Evolutionary conservation across 495 filamentous ascomycete genomes (phyloP).

Genomic region (Xylaria curta): DNA sequence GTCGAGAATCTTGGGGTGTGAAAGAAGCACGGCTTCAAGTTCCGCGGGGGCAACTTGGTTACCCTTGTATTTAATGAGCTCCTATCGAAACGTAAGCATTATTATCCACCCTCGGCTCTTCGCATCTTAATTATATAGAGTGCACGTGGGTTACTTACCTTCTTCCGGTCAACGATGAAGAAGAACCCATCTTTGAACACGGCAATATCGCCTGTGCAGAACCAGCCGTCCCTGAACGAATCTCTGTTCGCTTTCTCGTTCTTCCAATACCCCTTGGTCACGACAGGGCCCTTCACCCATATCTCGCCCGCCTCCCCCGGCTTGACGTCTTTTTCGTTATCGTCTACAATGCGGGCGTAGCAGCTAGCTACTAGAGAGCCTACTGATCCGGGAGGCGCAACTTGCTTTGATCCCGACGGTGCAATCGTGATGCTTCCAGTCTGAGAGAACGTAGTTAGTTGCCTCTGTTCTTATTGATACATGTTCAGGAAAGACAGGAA

Average conservation of each 20-base stretch:
- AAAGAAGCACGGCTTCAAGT: slow-evolving; percentile 56
- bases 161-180: slow-evolving; percentile 74
- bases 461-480: not conserved
- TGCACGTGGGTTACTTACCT: slow-evolving; percentile 53
- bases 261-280: slow-evolving; percentile 72
- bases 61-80: slow-evolving; percentile 62
- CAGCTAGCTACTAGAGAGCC: slow-evolving; percentile 67
- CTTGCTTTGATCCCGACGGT: not conserved
- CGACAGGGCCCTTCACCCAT: slow-evolving; percentile 55
- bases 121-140: not conserved
- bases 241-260: slow-evolving; percentile 67
- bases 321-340: slow-evolving; percentile 53
- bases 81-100: slow-evolving; percentile 27
- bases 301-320: slow-evolving; percentile 44
- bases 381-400: slow-evolving; percentile 48
- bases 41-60: slow-evolving; percentile 89
- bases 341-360: slow-evolving; percentile 52
- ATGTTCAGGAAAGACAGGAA: not conserved
- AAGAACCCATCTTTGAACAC: slow-evolving; percentile 57
- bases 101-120: not conserved
- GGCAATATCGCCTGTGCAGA: slow-evolving; percentile 75
- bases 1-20: slow-evolving; percentile 73
- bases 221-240: slow-evolving; percentile 65
- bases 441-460: slow-evolving; percentile 10
- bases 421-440: slow-evolving; percentile 39